Base-by-base conservation (phyloP, 164 flowering plant species). In the Litsea cubeba region DNA sequence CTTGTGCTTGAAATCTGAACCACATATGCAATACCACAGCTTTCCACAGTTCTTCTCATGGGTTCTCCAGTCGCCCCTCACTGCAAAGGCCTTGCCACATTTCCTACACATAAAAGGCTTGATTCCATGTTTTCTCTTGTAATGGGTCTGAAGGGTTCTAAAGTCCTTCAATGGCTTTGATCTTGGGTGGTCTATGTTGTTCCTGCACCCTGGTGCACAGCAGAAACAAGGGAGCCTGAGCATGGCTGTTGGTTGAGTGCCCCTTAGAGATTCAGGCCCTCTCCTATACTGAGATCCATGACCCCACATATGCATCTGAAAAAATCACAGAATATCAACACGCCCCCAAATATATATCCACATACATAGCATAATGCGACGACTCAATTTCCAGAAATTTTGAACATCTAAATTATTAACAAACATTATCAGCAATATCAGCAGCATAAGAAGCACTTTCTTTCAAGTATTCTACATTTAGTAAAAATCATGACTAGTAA, bases 301-400 rank as follows among this genome's bases (percentile, higher is more conserved):
- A 58, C 97, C 97, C 97, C 97, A 92, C 97, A 92, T 92, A 74
- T 92, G 97, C 97, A 92, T 92, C 97, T 92, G 77, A 40, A 51
- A 54, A 32, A 26, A 50, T 18, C 66, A 72, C 22, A 65, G 50
- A 49, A 65, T 12, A n/a, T 46, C 14, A 30, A 32, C 10, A 12
- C 30, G 22, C 4, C 17, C 2, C 26, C n/a, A 60, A 60, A 18
- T 64, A 24, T 32, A 67, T 30, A 14, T 18, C 49, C 12, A 26
- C 46, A 8, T 8, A 26, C 46, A 8, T 8, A 40, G 46, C 11
- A 40, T 40, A 15, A 67, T 22, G 35, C 5, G 2, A 17, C 12
- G 1, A n/a, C 7, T 25, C 50, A 57, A 26, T 62, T 23, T 63
- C 28, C 49, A 62, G 4, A n/a, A 25, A 72, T 40, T 40, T 40